Conservation (phyloP, 495 filamentous ascomycete species). For the Annulohypoxylon bovei region DNA sequence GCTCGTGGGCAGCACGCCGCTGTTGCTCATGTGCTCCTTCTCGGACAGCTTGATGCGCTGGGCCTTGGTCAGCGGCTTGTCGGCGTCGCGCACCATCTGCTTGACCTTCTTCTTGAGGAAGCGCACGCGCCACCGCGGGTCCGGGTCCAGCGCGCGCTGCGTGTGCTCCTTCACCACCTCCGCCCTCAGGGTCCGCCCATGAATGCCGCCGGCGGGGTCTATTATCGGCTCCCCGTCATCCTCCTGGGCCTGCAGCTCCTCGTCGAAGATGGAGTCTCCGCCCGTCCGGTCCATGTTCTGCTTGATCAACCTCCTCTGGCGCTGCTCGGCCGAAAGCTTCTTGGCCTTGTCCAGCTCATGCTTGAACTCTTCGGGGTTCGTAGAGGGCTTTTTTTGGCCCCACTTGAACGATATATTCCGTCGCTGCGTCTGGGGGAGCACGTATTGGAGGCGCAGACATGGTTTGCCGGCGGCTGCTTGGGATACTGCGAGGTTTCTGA, state of each 20-base stretch:
- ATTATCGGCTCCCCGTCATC: no score
- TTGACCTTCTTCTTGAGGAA: conserved; percentile 87
- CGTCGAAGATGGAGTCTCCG: conserved; percentile 69
- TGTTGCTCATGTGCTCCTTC: conserved; percentile 70
- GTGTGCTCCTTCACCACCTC: conserved; percentile 57
- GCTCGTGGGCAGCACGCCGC: conserved; percentile 76
- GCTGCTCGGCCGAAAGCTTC: conserved; percentile 33
- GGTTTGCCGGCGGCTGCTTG: conserved; percentile 48
- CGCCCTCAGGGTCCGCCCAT: background rate
- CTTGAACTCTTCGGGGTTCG: background rate
- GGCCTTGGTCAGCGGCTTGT: conserved; percentile 71
- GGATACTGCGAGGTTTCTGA: conserved; percentile 15
- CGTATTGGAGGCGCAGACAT: conserved; percentile 33
- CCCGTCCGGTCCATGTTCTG: conserved; percentile 45
- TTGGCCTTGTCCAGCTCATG: conserved; percentile 7
- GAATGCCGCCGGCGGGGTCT: no score
- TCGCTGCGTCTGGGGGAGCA: conserved; percentile 39
- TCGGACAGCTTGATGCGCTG: conserved; percentile 77
- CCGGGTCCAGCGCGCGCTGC: conserved; percentile 71
- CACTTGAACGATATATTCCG: conserved; percentile 47
- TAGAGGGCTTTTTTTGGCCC: conserved; percentile 29
- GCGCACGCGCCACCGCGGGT: conserved; percentile 69
- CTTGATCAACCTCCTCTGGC: conserved; percentile 47
- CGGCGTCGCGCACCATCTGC: conserved; percentile 67
- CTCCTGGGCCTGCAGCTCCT: conserved; percentile 43